These are phyloP conservation scores for Pseudocercospora fuligena DNA, from an alignment of 2,329 filamentous ascomycete species.

Conservation along the genomic window DNA sequence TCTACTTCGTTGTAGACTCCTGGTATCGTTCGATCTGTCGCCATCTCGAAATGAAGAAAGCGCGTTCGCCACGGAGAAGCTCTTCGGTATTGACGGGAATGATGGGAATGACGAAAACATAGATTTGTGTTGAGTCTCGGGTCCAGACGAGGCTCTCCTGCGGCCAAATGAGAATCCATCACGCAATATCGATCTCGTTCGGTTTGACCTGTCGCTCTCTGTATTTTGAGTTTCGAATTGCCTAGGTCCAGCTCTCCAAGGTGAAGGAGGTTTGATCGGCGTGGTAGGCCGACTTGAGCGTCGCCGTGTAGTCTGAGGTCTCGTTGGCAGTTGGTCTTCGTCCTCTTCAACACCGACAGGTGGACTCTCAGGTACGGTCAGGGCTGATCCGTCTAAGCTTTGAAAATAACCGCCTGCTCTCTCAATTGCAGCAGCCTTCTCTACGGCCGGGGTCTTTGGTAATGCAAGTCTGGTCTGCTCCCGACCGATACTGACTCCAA, in stretches of 20 bases:
- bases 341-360: background rate
- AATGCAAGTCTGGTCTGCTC: slow-evolving; percentile 62
- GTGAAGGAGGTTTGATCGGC: slow-evolving; percentile 45
- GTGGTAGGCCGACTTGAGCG: background rate
- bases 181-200: slow-evolving; percentile 41
- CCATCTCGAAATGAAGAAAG: slow-evolving; percentile 28
- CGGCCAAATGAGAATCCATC: slow-evolving; percentile 46
- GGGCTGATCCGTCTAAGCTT: slow-evolving; percentile 26
- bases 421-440: slow-evolving; percentile 63
- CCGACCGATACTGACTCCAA: slow-evolving; percentile 64
- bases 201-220: slow-evolving; percentile 36
- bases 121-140: slow-evolving; percentile 39
- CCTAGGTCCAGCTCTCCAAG: slow-evolving; percentile 49
- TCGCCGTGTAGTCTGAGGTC: slow-evolving; percentile 12
- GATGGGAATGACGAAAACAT: slow-evolving; percentile 30
- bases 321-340: slow-evolving; percentile 4
- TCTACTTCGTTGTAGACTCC: background rate
- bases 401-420: slow-evolving; percentile 54
- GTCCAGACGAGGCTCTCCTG: slow-evolving; percentile 47
- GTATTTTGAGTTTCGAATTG: slow-evolving; percentile 27
- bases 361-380: background rate
- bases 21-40: slow-evolving; percentile 15
- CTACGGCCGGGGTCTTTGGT: slow-evolving; percentile 61
- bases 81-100: slow-evolving; percentile 38
- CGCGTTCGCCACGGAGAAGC: slow-evolving; percentile 35